A percentile compares a stretch with the other conserved stretches of the same genome.
phyloP scores from a whole-genome alignment of 371 early-diverging fungal species.

The Circinella minor region DNA sequence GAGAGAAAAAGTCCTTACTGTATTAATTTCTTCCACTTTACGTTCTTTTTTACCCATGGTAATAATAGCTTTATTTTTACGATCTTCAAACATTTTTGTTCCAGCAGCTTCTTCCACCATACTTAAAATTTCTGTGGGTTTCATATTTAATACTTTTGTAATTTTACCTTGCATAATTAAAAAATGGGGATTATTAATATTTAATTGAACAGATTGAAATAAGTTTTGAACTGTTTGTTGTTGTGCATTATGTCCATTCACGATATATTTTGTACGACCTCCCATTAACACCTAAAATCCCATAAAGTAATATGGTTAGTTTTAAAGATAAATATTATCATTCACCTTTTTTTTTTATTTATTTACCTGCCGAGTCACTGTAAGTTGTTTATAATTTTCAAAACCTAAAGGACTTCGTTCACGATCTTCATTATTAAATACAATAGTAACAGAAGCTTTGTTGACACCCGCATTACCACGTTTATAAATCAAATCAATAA shows the following conservation, averaged over 20 bases:
- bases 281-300: constrained; percentile 77
- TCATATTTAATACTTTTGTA: constrained; percentile 99
- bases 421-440: constrained; percentile 93
- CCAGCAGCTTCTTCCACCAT: constrained; percentile 99
- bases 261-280: constrained; percentile 94
- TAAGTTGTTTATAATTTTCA: constrained; percentile 84
- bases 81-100: constrained; percentile 97
- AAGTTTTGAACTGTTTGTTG: constrained; percentile 91
- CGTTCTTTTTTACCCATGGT: constrained; percentile 96
- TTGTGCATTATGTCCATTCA: constrained; percentile 93
- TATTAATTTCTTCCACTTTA: constrained; percentile 91
- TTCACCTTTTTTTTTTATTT: background rate
- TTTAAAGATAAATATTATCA: too few relatives aligned
- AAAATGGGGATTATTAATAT: constrained; percentile 98
- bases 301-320: too few relatives aligned
- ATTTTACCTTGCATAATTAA: constrained; percentile 99
- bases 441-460: constrained; percentile 96
- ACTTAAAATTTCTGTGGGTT: constrained; percentile 91
- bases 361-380: constrained; percentile 93
- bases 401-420: constrained; percentile 91
- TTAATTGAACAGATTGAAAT: constrained; percentile 96
- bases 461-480: constrained; percentile 96
- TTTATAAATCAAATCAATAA: constrained; percentile 98
- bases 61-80: constrained; percentile 94
- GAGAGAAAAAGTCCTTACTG: constrained; percentile 37